These are phyloP conservation scores for Leccinum subgranulosum DNA, from an alignment of 768 basidiomycete species.

Conservation along the genomic window DNA sequence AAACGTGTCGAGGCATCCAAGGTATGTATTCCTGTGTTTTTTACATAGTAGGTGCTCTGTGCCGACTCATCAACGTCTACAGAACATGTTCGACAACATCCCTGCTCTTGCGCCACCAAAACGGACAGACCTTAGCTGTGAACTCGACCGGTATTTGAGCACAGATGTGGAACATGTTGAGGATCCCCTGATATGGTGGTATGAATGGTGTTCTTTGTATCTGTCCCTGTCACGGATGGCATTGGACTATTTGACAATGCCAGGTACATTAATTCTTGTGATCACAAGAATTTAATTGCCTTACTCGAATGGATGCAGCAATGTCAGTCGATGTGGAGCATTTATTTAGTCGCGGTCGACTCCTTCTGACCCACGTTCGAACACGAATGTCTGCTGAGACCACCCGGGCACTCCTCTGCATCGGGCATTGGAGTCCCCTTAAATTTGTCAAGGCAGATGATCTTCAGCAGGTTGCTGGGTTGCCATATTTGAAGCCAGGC, in stretches of 20 bases:
- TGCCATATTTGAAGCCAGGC: background rate
- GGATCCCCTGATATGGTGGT: background rate
- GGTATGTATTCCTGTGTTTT: background rate
- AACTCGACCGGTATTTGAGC: background rate
- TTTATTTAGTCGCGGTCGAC: background rate
- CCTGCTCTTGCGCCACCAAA: background rate
- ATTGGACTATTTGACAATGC: background rate
- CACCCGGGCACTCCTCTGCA: background rate
- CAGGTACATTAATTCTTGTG: background rate
- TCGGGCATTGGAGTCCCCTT: background rate
- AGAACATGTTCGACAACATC: background rate
- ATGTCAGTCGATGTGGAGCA: background rate
- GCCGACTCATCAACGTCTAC: background rate
- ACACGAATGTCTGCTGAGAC: background rate
- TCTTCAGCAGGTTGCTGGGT: background rate
- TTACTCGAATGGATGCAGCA: background rate
- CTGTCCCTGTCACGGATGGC: background rate
- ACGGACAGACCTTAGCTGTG: background rate
- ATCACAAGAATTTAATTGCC: too few species aligned
- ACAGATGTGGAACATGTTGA: background rate
- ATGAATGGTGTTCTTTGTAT: background rate
- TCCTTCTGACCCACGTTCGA: background rate
- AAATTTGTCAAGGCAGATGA: background rate
- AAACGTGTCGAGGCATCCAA: background rate
- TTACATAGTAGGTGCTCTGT: background rate